Evolutionary conservation across 139 green algal species (phyloP).

Genomic region (Micromonas commoda): DNA sequence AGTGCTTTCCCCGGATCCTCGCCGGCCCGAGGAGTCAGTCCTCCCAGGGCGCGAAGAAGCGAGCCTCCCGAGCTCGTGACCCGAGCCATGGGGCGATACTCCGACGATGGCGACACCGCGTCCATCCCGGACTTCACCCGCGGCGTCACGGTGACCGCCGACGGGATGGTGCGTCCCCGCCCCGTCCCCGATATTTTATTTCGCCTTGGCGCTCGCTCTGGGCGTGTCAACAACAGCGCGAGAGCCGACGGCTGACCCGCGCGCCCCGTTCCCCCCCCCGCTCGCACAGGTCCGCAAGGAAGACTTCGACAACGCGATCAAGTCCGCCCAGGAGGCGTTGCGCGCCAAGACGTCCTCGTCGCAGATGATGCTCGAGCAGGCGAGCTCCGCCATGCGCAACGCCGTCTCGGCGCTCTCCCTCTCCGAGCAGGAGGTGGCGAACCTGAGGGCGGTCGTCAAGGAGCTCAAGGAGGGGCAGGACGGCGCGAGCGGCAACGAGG

Average conservation of each 20-base stretch:
- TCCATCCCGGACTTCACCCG: not conserved
- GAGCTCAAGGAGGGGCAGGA: constrained; percentile 6
- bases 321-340: constrained; percentile 12
- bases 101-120: too few species aligned
- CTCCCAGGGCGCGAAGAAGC: too few species aligned
- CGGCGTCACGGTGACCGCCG: not conserved
- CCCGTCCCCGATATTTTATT: not conserved
- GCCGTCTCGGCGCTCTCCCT: not conserved
- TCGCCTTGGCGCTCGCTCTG: not conserved
- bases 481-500: not conserved
- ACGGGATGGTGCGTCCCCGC: not conserved
- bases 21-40: too few species aligned
- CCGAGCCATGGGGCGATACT: too few species aligned
- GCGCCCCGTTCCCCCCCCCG: not conserved
- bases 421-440: constrained; percentile 19
- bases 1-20: too few species aligned
- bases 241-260: not conserved
- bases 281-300: not conserved
- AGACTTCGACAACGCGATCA: constrained; percentile 14
- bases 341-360: not conserved
- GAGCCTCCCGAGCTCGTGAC: too few species aligned
- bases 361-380: not conserved
- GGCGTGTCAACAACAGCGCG: not conserved
- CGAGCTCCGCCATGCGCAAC: constrained; percentile 18
- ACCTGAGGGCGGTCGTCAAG: not conserved